Conservation (phyloP, 306 rosid genomes). For the Leucaena leucocephala region DNA sequence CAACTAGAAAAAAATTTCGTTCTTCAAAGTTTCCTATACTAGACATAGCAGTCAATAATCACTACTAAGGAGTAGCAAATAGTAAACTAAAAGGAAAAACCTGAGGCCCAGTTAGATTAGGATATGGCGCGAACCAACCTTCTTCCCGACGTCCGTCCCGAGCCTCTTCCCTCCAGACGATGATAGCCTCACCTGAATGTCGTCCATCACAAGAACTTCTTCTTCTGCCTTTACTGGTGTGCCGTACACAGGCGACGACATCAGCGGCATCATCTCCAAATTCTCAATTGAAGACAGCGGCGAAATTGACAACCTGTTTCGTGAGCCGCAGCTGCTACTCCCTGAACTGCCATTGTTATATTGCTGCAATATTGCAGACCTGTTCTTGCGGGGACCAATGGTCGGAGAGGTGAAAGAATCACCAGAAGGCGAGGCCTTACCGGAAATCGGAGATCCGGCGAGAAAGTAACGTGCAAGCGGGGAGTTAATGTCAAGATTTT, state of each 20-base stretch:
- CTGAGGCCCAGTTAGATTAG: conserved; percentile 6
- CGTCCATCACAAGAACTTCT: conserved; percentile 78
- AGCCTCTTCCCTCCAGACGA: conserved; percentile 39
- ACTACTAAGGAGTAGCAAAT: not conserved
- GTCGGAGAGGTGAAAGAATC: conserved; percentile 43
- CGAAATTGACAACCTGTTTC: conserved; percentile 45
- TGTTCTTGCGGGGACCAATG: conserved; percentile 38
- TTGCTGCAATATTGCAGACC: conserved; percentile 26
- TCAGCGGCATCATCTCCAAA: conserved; percentile 43
- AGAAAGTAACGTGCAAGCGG: conserved; percentile 52
- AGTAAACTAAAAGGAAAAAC: not conserved
- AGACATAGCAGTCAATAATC: not conserved
- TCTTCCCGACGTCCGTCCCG: conserved; percentile 39
- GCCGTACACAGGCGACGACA: conserved; percentile 49
- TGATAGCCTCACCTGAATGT: conserved; percentile 48
- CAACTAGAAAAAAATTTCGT: not conserved
- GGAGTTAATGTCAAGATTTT: conserved; percentile 51
- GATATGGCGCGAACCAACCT: conserved; percentile 51
- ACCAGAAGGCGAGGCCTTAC: conserved; percentile 26
- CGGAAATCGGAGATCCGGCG: conserved; percentile 48
- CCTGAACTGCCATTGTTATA: conserved; percentile 36
- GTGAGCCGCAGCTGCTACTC: conserved; percentile 47
- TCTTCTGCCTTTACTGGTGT: conserved; percentile 63
- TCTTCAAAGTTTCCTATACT: not conserved
- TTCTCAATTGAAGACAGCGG: conserved; percentile 66